Base-by-base conservation (phyloP, 2,329 filamentous ascomycete species). In the Sporothrix inflata region DNA sequence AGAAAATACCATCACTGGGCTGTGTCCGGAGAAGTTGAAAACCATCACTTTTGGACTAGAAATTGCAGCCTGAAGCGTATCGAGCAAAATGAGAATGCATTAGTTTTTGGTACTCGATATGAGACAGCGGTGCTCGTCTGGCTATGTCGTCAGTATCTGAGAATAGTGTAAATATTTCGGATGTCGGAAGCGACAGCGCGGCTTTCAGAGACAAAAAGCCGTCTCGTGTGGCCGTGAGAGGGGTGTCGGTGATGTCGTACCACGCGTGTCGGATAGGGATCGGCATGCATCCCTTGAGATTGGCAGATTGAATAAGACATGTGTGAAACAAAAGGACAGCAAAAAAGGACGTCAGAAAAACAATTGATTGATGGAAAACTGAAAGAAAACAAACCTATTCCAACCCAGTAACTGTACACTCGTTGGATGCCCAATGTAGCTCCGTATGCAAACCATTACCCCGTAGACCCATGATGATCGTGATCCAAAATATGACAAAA, bases 371-470 rank as follows among this genome's bases (percentile, higher is more conserved):
- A 49, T 42, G 19, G 3, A 9, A 40, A 21, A 12, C 14, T 30
- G 40, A 60, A 47, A 57, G 24, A 21, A 69, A 61, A 51, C 21
- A 70, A 61, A 34, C 57, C 45, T 42, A 19, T 42, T 16, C n/a
- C n/a, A 34, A 51, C 40, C 42, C 19, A 70, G 21, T 66, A 66
- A 16, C 45, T 55, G 19, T n/a, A 45, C 51, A 67, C 70, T 51
- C 70, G 63, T 67, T 24, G 66, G 27, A 68, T 47, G 19, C 70
- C 60, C 8, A 49, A 67, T 66, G n/a, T 11, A 65, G 60, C 45
- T 53, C 69, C 69, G 16, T 45, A 71, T 66, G 60, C 69, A 66
- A 38, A 66, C 47, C 51, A 30, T 49, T 63, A 51, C 19, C 19
- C 68, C 68, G 24, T 34, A 49, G 8, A 65, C 30, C 57, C 57